Percentiles rank a stretch among this genome's conserved stretches.
These are phyloP conservation scores for Eutrema salsugineum DNA, from an alignment of 441 rosid genomes.

Conservation along the genomic window DNA sequence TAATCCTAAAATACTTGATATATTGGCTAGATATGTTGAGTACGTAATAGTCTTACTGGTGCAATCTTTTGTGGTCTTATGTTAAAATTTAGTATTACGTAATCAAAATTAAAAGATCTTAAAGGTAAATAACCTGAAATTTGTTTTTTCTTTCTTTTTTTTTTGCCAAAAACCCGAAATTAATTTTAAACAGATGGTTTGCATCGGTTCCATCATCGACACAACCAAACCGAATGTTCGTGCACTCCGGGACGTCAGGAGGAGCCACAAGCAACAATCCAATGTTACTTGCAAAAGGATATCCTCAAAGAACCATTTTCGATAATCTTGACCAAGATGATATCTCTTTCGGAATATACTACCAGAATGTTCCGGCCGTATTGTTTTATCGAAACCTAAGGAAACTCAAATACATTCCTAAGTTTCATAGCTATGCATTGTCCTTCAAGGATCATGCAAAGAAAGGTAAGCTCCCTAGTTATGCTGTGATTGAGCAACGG, in stretches of 20 bases:
- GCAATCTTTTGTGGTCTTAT: too few relatives aligned
- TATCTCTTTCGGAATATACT: conserved; percentile 71
- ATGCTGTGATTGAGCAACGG: conserved; percentile 82
- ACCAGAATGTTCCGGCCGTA: conserved; percentile 76
- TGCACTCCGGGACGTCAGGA: conserved; percentile 71
- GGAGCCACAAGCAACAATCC: conserved; percentile 85
- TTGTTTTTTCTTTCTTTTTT: too few relatives aligned
- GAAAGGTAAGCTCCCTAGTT: conserved; percentile 61
- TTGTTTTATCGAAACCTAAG: conserved; percentile 67
- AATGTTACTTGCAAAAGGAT: conserved; percentile 51
- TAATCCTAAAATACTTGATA: too few relatives aligned
- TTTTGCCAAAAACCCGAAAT: neutral
- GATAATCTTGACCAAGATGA: conserved; percentile 56
- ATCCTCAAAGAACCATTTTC: conserved; percentile 81
- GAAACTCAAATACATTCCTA: conserved; percentile 57
- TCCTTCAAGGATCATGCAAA: conserved; percentile 50
- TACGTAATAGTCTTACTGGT: neutral
- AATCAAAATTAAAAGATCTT: neutral
- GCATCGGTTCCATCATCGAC: conserved; percentile 90
- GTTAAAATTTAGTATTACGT: neutral
- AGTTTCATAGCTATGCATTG: conserved; percentile 47
- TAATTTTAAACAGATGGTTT: conserved; percentile 59
- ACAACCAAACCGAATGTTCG: conserved; percentile 78
- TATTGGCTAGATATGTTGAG: neutral
- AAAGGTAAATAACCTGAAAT: neutral